Conservation (phyloP, 768 basidiomycete genomes). For the Kwoniella shandongensis region DNA sequence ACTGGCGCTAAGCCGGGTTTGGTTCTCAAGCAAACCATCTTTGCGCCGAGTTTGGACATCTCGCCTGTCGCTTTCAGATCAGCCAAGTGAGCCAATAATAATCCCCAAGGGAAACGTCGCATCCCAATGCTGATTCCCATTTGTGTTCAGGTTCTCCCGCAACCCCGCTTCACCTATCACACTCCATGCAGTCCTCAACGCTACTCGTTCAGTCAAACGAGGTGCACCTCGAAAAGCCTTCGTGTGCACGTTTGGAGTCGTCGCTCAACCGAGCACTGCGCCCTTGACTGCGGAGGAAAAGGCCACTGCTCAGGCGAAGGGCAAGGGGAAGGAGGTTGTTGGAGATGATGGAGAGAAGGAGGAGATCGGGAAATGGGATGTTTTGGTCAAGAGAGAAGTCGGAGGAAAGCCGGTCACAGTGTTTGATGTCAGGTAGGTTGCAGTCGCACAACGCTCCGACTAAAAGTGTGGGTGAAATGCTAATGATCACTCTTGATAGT, state of each 20-base stretch:
- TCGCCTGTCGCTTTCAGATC: conserved; percentile 46
- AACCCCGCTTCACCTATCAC: conserved; percentile 23
- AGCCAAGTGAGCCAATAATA: conserved; percentile 49
- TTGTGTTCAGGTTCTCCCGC: conserved; percentile 17
- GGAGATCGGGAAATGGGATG: conserved; percentile 69
- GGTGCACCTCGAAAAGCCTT: conserved; percentile 47
- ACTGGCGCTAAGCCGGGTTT: conserved; percentile 15
- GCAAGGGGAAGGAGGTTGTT: conserved; percentile 25
- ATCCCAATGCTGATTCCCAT: background rate
- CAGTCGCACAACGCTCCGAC: background rate
- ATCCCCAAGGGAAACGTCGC: no score
- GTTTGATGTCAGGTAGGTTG: conserved; percentile 76
- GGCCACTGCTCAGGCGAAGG: conserved; percentile 11
- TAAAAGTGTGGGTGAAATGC: background rate
- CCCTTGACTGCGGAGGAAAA: conserved; percentile 28
- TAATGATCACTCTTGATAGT: conserved; percentile 55
- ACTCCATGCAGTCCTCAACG: conserved; percentile 52
- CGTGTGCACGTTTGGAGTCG: conserved; percentile 36
- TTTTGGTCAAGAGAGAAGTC: conserved; percentile 68
- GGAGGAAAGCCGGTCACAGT: conserved; percentile 79
- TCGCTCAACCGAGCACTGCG: conserved; percentile 30
- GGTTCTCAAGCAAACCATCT: conserved; percentile 39
- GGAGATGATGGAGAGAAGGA: conserved; percentile 28
- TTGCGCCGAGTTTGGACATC: conserved; percentile 43
- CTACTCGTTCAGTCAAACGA: conserved; percentile 31